Evolutionary conservation across 78 protist genomes (phyloP).

Genomic region (Dictyostelium brefeldianum): DNA sequence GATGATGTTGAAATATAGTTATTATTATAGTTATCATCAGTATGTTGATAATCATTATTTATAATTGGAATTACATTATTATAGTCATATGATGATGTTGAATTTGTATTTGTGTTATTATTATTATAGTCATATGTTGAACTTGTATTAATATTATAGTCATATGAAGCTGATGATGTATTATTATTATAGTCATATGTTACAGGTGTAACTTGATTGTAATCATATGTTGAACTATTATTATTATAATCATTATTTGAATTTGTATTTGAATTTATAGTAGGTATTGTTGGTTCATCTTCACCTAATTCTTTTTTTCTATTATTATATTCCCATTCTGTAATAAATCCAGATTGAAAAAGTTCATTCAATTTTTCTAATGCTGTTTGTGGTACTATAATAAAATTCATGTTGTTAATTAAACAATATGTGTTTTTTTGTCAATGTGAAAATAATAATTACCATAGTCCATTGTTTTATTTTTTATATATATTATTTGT

Average conservation of each 20-base stretch:
- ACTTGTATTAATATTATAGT: neutral
- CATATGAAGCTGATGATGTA: neutral
- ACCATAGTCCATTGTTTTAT: neutral
- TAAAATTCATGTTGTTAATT: neutral
- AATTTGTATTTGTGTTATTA: neutral
- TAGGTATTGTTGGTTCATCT: neutral
- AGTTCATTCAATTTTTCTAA: constrained; percentile 51
- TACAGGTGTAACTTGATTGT: neutral
- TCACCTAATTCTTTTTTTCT: constrained; percentile 41
- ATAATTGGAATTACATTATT: constrained; percentile 12
- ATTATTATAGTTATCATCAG: neutral
- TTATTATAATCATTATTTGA: neutral
- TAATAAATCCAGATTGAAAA: constrained; percentile 34
- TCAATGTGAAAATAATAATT: too few relatives aligned
- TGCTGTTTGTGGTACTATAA: neutral
- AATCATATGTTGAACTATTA: neutral
- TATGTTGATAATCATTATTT: neutral
- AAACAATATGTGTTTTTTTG: too few relatives aligned
- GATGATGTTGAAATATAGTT: neutral
- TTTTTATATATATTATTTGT: neutral
- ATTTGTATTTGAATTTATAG: neutral
- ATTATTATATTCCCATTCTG: constrained; percentile 39
- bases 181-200: neutral
- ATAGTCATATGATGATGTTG: neutral
- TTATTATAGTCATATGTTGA: neutral